Percentiles rank a stretch among this genome's conserved stretches.
phyloP scores from a whole-genome alignment of 805 yeast genomes.

The Saturnispora kantuleensis region DNA sequence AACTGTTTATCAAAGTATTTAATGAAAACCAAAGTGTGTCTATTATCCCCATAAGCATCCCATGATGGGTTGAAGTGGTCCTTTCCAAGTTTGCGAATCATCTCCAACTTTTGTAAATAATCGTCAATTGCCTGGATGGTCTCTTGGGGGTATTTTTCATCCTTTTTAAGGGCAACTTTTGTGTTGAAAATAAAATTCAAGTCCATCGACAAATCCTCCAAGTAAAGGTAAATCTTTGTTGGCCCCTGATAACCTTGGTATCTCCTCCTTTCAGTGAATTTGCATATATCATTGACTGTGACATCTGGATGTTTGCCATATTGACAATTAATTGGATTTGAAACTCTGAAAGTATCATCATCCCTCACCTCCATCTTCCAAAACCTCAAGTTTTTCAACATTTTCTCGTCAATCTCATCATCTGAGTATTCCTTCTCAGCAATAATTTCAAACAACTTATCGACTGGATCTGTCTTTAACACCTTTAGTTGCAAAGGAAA shows the following conservation, averaged over 20 bases:
- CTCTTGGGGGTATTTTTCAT: constrained; percentile 7
- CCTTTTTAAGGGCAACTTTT: constrained; percentile 10
- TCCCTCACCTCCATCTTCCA: constrained; percentile 61
- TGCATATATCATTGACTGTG: constrained; percentile 44
- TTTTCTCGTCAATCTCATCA: constrained; percentile 18
- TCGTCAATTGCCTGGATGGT: constrained; percentile 1
- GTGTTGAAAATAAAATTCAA: constrained; percentile 26
- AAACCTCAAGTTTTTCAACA: constrained; percentile 34
- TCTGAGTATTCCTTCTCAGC: constrained; percentile 32
- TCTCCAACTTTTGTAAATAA: constrained; percentile 9
- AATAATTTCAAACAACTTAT: constrained; percentile 40
- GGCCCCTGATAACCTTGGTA: constrained; percentile 29
- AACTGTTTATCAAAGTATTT: constrained; percentile 55
- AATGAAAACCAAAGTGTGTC: constrained; percentile 35
- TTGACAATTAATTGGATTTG: constrained; percentile 28
- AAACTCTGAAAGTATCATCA: constrained; percentile 63
- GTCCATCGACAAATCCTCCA: constrained; percentile 48
- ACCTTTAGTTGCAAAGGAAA: constrained; percentile 43
- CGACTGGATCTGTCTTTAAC: constrained; percentile 45
- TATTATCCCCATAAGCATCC: constrained; percentile 18
- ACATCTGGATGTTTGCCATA: constrained; percentile 19
- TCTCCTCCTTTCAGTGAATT: constrained; percentile 30
- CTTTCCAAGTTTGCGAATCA: constrained; percentile 10
- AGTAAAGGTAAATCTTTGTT: constrained; percentile 43
- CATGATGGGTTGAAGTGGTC: constrained; percentile 12